phyloP scores from a whole-genome alignment of 2,329 filamentous ascomycete species.

The Calycina marina region DNA sequence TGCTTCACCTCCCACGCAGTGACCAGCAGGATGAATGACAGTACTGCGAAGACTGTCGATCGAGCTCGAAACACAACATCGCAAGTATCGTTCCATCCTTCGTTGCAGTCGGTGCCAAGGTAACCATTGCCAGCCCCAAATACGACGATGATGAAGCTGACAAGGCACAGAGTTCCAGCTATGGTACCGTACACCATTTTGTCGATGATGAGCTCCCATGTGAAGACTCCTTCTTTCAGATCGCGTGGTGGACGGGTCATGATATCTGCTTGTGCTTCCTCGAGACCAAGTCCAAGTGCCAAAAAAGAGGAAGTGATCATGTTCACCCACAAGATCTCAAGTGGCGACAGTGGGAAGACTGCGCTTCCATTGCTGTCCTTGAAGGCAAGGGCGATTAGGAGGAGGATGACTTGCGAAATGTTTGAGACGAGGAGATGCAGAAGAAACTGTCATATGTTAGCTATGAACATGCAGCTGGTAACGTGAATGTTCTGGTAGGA shows the following conservation, averaged over 20 bases:
- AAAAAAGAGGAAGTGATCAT: constrained; percentile 59
- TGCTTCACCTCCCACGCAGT: constrained; percentile 64
- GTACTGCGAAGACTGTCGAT: constrained; percentile 52
- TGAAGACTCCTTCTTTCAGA: constrained; percentile 46
- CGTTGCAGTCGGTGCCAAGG: constrained; percentile 45
- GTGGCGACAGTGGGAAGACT: constrained; percentile 55
- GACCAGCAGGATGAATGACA: constrained; percentile 53
- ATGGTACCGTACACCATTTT: constrained; percentile 51
- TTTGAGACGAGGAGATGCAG: constrained; percentile 56
- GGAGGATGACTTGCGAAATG: constrained; percentile 52
- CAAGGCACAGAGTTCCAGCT: constrained; percentile 47
- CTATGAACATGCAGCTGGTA: constrained; percentile 24
- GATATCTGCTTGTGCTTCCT: constrained; percentile 53
- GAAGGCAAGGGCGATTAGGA: constrained; percentile 56
- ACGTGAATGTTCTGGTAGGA: not conserved
- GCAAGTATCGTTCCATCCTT: constrained; percentile 34
- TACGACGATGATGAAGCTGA: constrained; percentile 43
- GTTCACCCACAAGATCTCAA: constrained; percentile 67
- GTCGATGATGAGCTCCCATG: constrained; percentile 47
- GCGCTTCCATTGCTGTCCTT: constrained; percentile 43
- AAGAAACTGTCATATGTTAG: constrained; percentile 31
- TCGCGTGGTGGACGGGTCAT: constrained; percentile 50
- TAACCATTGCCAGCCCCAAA: constrained; percentile 37
- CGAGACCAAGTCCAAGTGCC: constrained; percentile 58
- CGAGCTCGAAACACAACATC: constrained; percentile 47